Evolutionary conservation across 306 rosid genomes (phyloP), one percentile per base, ranked within the genome.

Genomic region (Lathyrus tuberosus): DNA sequence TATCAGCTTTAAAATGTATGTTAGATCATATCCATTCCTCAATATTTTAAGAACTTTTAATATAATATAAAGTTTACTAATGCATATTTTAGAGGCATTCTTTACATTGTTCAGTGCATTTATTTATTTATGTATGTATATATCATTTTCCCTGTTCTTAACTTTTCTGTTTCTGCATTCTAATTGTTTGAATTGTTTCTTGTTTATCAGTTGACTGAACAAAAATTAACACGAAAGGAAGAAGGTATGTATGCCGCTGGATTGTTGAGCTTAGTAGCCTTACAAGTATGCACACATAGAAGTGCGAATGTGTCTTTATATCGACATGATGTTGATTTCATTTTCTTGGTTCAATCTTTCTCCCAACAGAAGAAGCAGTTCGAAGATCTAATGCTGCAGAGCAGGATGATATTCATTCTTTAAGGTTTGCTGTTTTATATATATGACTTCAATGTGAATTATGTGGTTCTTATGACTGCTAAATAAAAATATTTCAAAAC

Each of bases 371-470:
- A 73, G 96, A 94, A 80, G 96, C 88, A 77, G 76, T 84, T 54
- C 86, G 92, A 46, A 94, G 99, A 81, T 82, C 82, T 56, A 77
- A 76, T 17, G 98, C 96, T 42, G 64, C 77, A 60, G 94, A 90
- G 86, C 51, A 10, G 70, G 14, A 85, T 84, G 97, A 71, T 31
- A 43, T 80, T 14, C 74, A 33, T 8, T 14, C 53, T 76, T 77
- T 90, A 75, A 93, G 98, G 98, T 92, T 60, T 76, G 80, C 73
- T 67, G 52, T 46, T 78, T 33, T 72, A 66, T 11, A 16, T 47
- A n/a, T 26, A 26, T 26, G 30, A 3, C 30, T 26, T 26, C 30
- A 26, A 26, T 26, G 30, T 26, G 30, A 26, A 26, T 1, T 26
- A 2, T 26, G 30, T 26, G 30, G 30, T 26, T 26, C 30, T 26